phyloP scores from a whole-genome alignment of 495 filamentous ascomycete genomes.

The Penicillium tannophilum region DNA sequence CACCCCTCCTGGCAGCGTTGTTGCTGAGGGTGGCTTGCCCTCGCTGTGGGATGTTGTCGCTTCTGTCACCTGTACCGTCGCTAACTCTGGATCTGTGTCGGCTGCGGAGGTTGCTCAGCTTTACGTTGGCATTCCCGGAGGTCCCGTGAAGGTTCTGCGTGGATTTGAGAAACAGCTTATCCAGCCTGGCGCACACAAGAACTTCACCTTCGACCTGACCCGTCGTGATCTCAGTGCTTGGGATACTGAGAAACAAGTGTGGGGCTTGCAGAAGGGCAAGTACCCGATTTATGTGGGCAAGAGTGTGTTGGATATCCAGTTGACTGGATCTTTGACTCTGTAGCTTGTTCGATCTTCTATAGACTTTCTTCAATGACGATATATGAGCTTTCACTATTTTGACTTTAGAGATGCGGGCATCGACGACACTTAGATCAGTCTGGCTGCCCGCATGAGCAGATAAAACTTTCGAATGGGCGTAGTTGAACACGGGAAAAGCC shows the following conservation, averaged over 20 bases:
- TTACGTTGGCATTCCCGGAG: slow-evolving; percentile 47
- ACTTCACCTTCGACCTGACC: slow-evolving; percentile 56
- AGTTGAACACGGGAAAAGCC: too few species aligned
- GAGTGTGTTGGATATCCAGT: not conserved
- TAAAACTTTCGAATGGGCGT: too few species aligned
- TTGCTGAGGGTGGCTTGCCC: slow-evolving; percentile 58
- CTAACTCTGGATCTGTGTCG: slow-evolving; percentile 53
- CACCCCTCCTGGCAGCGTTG: slow-evolving; percentile 14
- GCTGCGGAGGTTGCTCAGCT: slow-evolving; percentile 63
- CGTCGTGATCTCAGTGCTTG: slow-evolving; percentile 68
- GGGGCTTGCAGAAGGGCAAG: slow-evolving; percentile 50
- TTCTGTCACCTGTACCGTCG: slow-evolving; percentile 48
- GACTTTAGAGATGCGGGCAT: too few species aligned
- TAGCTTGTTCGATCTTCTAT: not conserved
- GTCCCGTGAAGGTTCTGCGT: slow-evolving; percentile 59
- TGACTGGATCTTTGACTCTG: not conserved
- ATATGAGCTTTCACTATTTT: too few species aligned
- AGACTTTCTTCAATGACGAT: too few species aligned
- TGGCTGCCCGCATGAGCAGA: too few species aligned
- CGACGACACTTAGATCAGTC: too few species aligned
- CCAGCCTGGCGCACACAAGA: slow-evolving; percentile 39
- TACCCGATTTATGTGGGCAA: slow-evolving; percentile 58
- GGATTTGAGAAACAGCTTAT: slow-evolving; percentile 65
- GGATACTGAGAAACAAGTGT: slow-evolving; percentile 62
- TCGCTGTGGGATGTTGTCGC: slow-evolving; percentile 60